phyloP scores from a whole-genome alignment of 2,329 filamentous ascomycete genomes.

The Canariomyces notabilis region DNA sequence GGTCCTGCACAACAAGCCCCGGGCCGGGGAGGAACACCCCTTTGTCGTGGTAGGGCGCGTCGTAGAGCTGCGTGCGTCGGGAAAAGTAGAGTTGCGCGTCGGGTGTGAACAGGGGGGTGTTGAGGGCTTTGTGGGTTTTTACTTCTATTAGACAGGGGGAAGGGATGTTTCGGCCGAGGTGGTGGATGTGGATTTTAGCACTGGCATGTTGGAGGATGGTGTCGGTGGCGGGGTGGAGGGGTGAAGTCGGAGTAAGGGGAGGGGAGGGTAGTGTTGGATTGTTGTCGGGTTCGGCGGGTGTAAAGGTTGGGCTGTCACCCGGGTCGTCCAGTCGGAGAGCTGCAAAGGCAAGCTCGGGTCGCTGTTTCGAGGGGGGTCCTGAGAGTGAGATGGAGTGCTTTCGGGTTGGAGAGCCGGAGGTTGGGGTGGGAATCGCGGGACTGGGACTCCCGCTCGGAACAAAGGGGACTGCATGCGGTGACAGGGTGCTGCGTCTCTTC shows the following conservation, averaged over 20 bases:
- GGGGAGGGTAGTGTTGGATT: not conserved
- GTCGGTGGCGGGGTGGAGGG: too few species aligned
- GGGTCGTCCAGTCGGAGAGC: constrained; percentile 19
- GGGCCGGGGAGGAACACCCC: constrained; percentile 8
- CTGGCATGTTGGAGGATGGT: not conserved
- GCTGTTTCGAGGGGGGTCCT: not conserved
- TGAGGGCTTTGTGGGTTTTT: constrained; percentile 17
- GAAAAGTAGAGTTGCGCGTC: constrained; percentile 25
- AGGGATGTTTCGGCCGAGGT: constrained; percentile 12
- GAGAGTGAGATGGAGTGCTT: not conserved
- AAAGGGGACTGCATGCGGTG: not conserved
- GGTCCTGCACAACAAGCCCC: constrained; percentile 2
- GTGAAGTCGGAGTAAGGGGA: too few species aligned
- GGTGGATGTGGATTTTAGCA: constrained; percentile 1
- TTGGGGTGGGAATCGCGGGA: not conserved
- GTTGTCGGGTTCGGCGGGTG: not conserved
- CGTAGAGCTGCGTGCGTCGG: constrained; percentile 14
- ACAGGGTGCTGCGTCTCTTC: not conserved
- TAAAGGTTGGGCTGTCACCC: constrained; percentile 12
- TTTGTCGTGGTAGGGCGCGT: constrained; percentile 16
- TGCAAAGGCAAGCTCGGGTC: constrained; percentile 1
- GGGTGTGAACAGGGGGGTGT: constrained; percentile 3
- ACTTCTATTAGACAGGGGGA: constrained; percentile 19
- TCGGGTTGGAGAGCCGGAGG: not conserved
- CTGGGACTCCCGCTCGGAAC: too few species aligned